These are phyloP conservation scores for Cordyceps tenuipes DNA, from an alignment of 2,329 filamentous ascomycete genomes.

Conservation along the genomic window DNA sequence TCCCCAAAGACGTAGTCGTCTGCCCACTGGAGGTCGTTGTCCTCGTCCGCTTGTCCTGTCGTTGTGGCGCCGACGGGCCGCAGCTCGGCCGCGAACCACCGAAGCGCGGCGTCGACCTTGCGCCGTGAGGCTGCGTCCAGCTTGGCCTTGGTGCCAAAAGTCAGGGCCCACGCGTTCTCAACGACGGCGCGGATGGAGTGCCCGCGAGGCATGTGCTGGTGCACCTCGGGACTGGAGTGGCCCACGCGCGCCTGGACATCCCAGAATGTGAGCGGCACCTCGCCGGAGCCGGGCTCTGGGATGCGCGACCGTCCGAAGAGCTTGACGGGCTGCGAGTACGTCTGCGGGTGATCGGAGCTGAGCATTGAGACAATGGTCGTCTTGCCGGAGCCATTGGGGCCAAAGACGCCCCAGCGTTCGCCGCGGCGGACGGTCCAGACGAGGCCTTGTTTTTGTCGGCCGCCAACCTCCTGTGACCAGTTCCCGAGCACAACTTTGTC, in stretches of 20 bases:
- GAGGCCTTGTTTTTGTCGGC: slow-evolving; percentile 51
- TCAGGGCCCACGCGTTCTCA: slow-evolving; percentile 85
- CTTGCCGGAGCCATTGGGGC: slow-evolving; percentile 90
- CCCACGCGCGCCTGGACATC: slow-evolving; percentile 86
- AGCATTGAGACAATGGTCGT: slow-evolving; percentile 89
- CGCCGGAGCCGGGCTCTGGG: slow-evolving; percentile 57
- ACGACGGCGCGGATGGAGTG: slow-evolving; percentile 66
- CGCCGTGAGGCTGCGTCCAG: slow-evolving; percentile 48
- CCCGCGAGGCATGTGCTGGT: slow-evolving; percentile 79
- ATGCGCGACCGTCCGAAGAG: slow-evolving; percentile 78
- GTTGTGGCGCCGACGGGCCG: slow-evolving; percentile 37
- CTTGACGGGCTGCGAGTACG: slow-evolving; percentile 79
- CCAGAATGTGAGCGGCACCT: slow-evolving; percentile 77
- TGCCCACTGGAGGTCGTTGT: slow-evolving; percentile 51
- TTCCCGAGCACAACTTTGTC: slow-evolving; percentile 70
- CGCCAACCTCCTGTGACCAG: slow-evolving; percentile 55
- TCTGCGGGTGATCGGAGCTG: slow-evolving; percentile 91
- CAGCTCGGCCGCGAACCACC: slow-evolving; percentile 74
- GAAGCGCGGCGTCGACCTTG: slow-evolving; percentile 60
- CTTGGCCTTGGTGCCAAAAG: slow-evolving; percentile 63
- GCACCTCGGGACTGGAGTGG: slow-evolving; percentile 88
- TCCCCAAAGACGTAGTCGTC: slow-evolving; percentile 60
- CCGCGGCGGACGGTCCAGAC: slow-evolving; percentile 77
- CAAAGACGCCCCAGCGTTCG: slow-evolving; percentile 86
- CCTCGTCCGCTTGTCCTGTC: slow-evolving; percentile 7